Percentiles rank a stretch among this genome's conserved stretches.
Conservation (phyloP, 2,329 filamentous ascomycete species). For the Aspergillus sp. region DNA sequence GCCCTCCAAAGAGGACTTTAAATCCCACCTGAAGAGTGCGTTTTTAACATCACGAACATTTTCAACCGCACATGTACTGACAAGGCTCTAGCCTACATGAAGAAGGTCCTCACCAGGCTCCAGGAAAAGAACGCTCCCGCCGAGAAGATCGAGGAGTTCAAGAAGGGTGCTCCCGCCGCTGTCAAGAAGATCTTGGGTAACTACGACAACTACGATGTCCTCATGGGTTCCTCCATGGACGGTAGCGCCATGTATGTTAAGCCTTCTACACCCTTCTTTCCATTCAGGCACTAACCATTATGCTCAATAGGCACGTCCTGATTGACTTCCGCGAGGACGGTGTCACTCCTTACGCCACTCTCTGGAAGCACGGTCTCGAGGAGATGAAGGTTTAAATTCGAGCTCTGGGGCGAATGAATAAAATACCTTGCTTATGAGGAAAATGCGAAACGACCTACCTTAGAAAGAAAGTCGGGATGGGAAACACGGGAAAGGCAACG, state of each 20-base stretch:
- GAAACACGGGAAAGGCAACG: not conserved
- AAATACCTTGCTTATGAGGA: slow-evolving; percentile 5
- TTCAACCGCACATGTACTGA: not conserved
- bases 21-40: slow-evolving; percentile 75
- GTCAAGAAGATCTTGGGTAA: slow-evolving; percentile 79
- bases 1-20: slow-evolving; percentile 73
- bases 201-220: slow-evolving; percentile 96
- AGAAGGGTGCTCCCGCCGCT: slow-evolving; percentile 63
- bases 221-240: slow-evolving; percentile 86
- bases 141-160: slow-evolving; percentile 67
- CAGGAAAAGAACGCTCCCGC: slow-evolving; percentile 54
- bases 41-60: not conserved
- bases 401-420: slow-evolving; percentile 12
- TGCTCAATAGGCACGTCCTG: slow-evolving; percentile 60
- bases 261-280: not conserved
- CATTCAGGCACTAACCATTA: slow-evolving; percentile 1
- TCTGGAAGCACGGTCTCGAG: slow-evolving; percentile 91
- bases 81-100: slow-evolving; percentile 66
- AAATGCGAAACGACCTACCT: not conserved
- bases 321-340: slow-evolving; percentile 98
- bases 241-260: slow-evolving; percentile 78
- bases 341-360: slow-evolving; percentile 73
- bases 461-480: slow-evolving; percentile 12
- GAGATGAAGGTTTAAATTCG: slow-evolving; percentile 77
- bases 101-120: slow-evolving; percentile 67